Evolutionary conservation across 2,329 filamentous ascomycete species (phyloP).

Genomic region (Penicillium digitatum): DNA sequence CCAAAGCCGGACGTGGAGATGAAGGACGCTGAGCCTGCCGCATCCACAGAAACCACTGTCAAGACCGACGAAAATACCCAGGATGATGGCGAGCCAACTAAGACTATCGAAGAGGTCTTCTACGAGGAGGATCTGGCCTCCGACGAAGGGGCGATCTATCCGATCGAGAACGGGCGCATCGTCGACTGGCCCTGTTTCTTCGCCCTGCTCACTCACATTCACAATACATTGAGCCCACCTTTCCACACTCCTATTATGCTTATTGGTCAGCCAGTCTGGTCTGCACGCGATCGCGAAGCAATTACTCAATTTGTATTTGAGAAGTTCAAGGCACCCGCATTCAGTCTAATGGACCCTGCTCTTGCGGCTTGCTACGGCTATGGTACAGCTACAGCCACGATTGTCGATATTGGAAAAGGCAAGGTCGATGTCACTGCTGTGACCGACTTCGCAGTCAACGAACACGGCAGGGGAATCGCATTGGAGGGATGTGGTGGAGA

Average conservation of each 20-base stretch:
- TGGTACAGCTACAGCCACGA: slow-evolving; percentile 73
- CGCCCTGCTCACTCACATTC: slow-evolving; percentile 86
- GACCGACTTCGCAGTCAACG: slow-evolving; percentile 72
- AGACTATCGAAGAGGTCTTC: slow-evolving; percentile 50
- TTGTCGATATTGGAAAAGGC: slow-evolving; percentile 85
- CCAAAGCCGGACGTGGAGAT: slow-evolving; percentile 44
- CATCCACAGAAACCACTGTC: slow-evolving; percentile 23
- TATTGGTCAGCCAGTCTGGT: slow-evolving; percentile 86
- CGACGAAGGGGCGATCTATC: slow-evolving; percentile 84
- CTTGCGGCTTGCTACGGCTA: slow-evolving; percentile 78
- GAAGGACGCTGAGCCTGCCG: slow-evolving; percentile 39
- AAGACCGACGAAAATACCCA: slow-evolving; percentile 25
- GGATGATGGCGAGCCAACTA: slow-evolving; percentile 27
- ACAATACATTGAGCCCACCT: slow-evolving; percentile 80
- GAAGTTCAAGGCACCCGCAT: slow-evolving; percentile 89
- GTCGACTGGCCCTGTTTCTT: slow-evolving; percentile 90
- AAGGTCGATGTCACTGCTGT: slow-evolving; percentile 93
- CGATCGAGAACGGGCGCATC: slow-evolving; percentile 75
- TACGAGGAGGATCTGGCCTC: slow-evolving; percentile 88
- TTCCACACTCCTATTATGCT: slow-evolving; percentile 94
- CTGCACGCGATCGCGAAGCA: slow-evolving; percentile 76
- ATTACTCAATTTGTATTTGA: slow-evolving; percentile 96
- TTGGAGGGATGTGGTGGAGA: slow-evolving; percentile 74
- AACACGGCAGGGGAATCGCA: slow-evolving; percentile 60
- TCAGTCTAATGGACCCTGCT: slow-evolving; percentile 85